Percentiles rank a stretch among this genome's conserved stretches.
These are phyloP conservation scores for Clonostachys byssicola DNA, from an alignment of 2,329 filamentous ascomycete species.

Conservation along the genomic window DNA sequence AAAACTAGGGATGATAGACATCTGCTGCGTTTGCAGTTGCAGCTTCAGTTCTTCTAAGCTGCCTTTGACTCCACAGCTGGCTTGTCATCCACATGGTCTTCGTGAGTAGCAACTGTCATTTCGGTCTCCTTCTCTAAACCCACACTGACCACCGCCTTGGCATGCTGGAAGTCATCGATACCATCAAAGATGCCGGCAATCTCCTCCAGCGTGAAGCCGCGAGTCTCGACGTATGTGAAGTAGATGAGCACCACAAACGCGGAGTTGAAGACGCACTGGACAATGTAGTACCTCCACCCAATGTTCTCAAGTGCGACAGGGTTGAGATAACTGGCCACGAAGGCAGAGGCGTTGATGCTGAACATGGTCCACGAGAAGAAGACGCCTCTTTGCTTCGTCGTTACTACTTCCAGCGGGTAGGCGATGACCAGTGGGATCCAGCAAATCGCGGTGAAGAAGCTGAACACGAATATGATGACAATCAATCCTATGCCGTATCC, in stretches of 20 bases:
- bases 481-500: slow-evolving; percentile 17
- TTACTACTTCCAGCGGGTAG: slow-evolving; percentile 10
- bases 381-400: slow-evolving; percentile 7
- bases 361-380: not conserved
- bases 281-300: slow-evolving; percentile 25
- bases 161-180: too few species aligned
- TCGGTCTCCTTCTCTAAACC: too few species aligned
- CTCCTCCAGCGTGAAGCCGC: slow-evolving; percentile 41
- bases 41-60: too few species aligned
- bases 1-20: too few species aligned
- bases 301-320: slow-evolving; percentile 30
- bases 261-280: slow-evolving; percentile 2
- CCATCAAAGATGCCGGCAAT: slow-evolving; percentile 23
- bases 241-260: slow-evolving; percentile 19
- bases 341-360: slow-evolving; percentile 7
- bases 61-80: too few species aligned
- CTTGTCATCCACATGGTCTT: too few species aligned
- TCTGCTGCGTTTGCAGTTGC: too few species aligned
- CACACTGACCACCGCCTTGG: too few species aligned
- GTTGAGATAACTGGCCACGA: slow-evolving; percentile 24
- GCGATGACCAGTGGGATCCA: slow-evolving; percentile 4
- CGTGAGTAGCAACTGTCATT: too few species aligned
- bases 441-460: slow-evolving; percentile 5
- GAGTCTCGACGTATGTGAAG: slow-evolving; percentile 42
- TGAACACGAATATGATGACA: slow-evolving; percentile 28